These are phyloP conservation scores for Batrachochytrium dendrobatidis DNA, from an alignment of 371 early-diverging fungal genomes.

Conservation along the genomic window DNA sequence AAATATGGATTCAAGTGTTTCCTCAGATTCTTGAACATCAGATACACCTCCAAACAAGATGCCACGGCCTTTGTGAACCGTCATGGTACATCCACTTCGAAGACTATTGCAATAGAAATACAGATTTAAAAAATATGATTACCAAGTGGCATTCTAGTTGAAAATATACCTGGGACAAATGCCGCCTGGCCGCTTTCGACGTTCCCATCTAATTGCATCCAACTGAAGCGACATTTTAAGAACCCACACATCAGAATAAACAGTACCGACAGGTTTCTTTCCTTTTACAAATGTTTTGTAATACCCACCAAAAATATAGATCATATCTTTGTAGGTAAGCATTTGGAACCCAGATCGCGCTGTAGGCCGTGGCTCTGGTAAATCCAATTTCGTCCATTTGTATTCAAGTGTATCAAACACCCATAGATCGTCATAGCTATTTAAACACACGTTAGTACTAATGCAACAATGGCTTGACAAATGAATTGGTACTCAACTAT, in stretches of 20 bases:
- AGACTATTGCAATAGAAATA: slow-evolving; percentile 13
- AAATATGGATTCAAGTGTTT: slow-evolving; percentile 46
- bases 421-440: slow-evolving; percentile 49
- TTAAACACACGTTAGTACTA: background rate
- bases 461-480: background rate
- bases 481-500: slow-evolving; percentile 2
- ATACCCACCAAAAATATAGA: slow-evolving; percentile 57
- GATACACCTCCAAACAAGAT: slow-evolving; percentile 52
- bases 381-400: slow-evolving; percentile 53
- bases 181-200: slow-evolving; percentile 41
- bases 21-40: slow-evolving; percentile 54
- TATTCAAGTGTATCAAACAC: slow-evolving; percentile 53
- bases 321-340: slow-evolving; percentile 38
- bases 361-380: slow-evolving; percentile 44
- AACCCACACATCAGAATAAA: slow-evolving; percentile 52
- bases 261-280: slow-evolving; percentile 41
- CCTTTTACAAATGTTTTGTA: slow-evolving; percentile 51
- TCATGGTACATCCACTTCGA: slow-evolving; percentile 51
- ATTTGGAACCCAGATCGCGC: slow-evolving; percentile 55
- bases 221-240: slow-evolving; percentile 48
- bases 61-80: slow-evolving; percentile 46
- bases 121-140: background rate
- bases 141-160: background rate
- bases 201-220: slow-evolving; percentile 49
- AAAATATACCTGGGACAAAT: slow-evolving; percentile 14